phyloP scores from a whole-genome alignment of 768 basidiomycete species.

The Daedaleopsis nitida region DNA sequence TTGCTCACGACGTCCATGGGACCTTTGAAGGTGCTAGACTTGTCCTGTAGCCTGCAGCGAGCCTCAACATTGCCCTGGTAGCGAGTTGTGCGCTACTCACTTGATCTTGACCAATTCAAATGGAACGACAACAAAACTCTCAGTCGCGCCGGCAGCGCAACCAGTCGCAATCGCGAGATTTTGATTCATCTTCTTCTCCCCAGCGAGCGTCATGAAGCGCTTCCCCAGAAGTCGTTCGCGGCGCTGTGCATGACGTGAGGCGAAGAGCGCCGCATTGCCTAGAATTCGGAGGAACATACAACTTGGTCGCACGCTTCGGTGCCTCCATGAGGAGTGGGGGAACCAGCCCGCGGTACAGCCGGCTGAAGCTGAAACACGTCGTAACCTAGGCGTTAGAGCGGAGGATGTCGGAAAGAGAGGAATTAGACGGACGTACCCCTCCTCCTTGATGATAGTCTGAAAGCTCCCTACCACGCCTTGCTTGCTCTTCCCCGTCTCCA shows the following conservation, averaged over 20 bases:
- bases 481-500: constrained; percentile 80
- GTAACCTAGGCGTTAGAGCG: not conserved
- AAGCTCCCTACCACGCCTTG: constrained; percentile 85
- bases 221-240: constrained; percentile 96
- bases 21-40: constrained; percentile 85
- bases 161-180: constrained; percentile 87
- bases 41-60: constrained; percentile 78
- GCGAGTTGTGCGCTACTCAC: constrained; percentile 34
- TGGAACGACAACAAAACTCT: constrained; percentile 93
- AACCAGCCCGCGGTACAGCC: constrained; percentile 94
- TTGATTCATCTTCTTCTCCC: constrained; percentile 86
- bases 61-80: not conserved
- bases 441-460: constrained; percentile 78
- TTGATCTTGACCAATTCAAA: constrained; percentile 96
- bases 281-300: constrained; percentile 43
- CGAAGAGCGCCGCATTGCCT: not conserved
- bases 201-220: constrained; percentile 60
- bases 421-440: constrained; percentile 69
- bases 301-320: constrained; percentile 97
- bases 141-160: constrained; percentile 92
- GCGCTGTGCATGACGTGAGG: constrained; percentile 45
- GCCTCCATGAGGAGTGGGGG: constrained; percentile 95
- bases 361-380: constrained; percentile 53
- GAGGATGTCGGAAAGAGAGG: constrained; percentile 4
- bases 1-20: constrained; percentile 90